Percentiles rank a stretch among this genome's conserved stretches.
Evolutionary conservation across 2,329 filamentous ascomycete species (phyloP).

Genomic region (Beauveria asiatica): DNA sequence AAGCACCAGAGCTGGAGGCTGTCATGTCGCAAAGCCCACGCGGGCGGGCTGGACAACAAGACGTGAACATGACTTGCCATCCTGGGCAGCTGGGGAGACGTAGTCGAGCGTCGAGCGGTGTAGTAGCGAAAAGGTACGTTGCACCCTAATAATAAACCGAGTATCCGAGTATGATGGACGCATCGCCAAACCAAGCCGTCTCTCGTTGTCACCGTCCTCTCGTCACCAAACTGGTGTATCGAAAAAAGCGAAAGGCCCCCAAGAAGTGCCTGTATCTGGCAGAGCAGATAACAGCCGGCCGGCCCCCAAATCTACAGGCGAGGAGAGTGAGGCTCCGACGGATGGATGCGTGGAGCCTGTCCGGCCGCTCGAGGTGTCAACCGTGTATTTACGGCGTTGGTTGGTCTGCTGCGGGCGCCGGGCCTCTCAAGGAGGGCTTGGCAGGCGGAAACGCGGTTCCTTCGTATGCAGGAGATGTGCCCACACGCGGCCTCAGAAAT

Average conservation of each 20-base stretch:
- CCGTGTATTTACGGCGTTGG: not conserved
- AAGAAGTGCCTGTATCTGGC: not conserved
- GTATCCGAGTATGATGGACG: too few species aligned
- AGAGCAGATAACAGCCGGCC: not conserved
- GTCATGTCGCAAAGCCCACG: not conserved
- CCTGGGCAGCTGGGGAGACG: not conserved
- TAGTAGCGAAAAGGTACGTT: too few species aligned
- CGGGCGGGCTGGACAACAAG: not conserved
- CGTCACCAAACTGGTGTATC: too few species aligned
- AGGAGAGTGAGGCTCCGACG: not conserved
- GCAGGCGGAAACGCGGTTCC: not conserved
- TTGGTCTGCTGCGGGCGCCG: slow-evolving; percentile 1
- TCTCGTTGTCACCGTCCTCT: too few species aligned
- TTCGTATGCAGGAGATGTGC: too few species aligned
- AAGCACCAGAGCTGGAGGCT: not conserved
- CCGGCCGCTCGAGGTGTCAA: not conserved
- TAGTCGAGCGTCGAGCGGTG: not conserved
- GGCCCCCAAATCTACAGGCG: not conserved
- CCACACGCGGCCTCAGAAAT: too few species aligned
- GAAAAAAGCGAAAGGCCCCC: not conserved
- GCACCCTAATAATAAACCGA: too few species aligned
- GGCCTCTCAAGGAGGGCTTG: not conserved
- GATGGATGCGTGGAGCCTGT: slow-evolving; percentile 1
- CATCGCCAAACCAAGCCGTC: too few species aligned
- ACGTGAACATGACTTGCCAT: not conserved